phyloP scores from a whole-genome alignment of 805 yeast genomes.

The Yamadazyma nakazawae region DNA sequence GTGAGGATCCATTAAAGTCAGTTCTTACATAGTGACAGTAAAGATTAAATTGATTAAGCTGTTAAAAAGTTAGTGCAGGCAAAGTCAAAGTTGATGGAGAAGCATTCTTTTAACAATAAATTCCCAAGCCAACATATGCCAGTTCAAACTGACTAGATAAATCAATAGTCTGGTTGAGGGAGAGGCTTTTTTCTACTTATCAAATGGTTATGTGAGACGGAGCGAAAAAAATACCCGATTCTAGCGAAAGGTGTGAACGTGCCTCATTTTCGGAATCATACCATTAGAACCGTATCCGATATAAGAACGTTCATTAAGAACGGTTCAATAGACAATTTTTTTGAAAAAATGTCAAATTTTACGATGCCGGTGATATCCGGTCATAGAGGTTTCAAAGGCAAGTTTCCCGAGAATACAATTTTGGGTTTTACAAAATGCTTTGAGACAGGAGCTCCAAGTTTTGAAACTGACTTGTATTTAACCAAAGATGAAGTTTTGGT shows the following conservation, averaged over 20 bases:
- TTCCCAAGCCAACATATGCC: too few species aligned
- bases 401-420: constrained; percentile 39
- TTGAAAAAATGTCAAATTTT: neutral
- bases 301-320: too few species aligned
- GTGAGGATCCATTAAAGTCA: too few species aligned
- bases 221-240: neutral
- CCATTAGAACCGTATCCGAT: neutral
- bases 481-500: constrained; percentile 36
- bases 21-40: too few species aligned
- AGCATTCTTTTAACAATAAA: too few species aligned
- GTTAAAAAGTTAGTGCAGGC: too few species aligned
- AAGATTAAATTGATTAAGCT: too few species aligned
- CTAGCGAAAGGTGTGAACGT: neutral
- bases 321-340: neutral
- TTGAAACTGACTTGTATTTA: constrained; percentile 45
- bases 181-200: neutral
- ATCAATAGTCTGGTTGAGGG: neutral
- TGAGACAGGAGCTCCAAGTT: constrained; percentile 33
- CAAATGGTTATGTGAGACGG: neutral
- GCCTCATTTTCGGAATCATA: neutral
- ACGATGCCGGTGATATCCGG: constrained; percentile 30
- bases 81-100: too few species aligned
- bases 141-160: too few species aligned
- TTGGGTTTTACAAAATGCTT: constrained; percentile 35
- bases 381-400: constrained; percentile 43